Evolutionary conservation across 768 basidiomycete species (phyloP).

Genomic region (Phanerodontia chrysosporium): DNA sequence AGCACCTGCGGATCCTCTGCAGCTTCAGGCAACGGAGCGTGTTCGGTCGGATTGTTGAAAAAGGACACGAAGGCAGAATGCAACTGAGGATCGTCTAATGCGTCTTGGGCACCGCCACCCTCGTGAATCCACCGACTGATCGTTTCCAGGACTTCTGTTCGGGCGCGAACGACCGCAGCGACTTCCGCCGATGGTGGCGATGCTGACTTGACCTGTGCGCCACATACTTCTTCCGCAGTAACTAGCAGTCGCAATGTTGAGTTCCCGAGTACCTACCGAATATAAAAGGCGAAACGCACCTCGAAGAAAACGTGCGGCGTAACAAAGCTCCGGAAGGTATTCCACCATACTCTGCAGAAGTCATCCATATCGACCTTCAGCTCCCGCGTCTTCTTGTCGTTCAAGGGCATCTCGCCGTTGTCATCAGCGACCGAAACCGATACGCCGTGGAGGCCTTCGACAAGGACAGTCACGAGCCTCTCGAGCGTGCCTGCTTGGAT

Average conservation of each 20-base stretch:
- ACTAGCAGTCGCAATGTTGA: conserved; percentile 33
- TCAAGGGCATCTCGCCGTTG: conserved; percentile 78
- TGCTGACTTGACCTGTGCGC: conserved; percentile 40
- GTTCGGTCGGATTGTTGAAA: conserved; percentile 51
- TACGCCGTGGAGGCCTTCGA: conserved; percentile 72
- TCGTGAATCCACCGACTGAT: conserved; percentile 67
- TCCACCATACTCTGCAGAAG: conserved; percentile 81
- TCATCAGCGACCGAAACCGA: conserved; percentile 82
- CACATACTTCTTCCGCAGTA: conserved; percentile 73
- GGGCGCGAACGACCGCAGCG: conserved; percentile 44
- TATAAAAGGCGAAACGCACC: conserved; percentile 38
- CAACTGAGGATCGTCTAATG: conserved; percentile 66
- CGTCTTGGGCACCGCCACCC: conserved; percentile 77
- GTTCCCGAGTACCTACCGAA: not conserved
- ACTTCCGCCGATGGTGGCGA: conserved; percentile 42
- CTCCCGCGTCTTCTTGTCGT: conserved; percentile 70
- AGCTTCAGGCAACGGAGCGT: conserved; percentile 38
- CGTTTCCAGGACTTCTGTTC: conserved; percentile 61
- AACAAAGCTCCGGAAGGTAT: conserved; percentile 75
- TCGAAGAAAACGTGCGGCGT: conserved; percentile 82
- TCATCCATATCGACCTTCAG: conserved; percentile 69
- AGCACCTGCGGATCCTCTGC: conserved; percentile 42
- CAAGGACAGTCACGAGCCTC: conserved; percentile 67
- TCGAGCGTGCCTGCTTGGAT: conserved; percentile 79
- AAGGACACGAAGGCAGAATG: conserved; percentile 57